These are phyloP conservation scores for Cytospora schulzeri DNA, from an alignment of 2,329 filamentous ascomycete genomes.

Conservation along the genomic window DNA sequence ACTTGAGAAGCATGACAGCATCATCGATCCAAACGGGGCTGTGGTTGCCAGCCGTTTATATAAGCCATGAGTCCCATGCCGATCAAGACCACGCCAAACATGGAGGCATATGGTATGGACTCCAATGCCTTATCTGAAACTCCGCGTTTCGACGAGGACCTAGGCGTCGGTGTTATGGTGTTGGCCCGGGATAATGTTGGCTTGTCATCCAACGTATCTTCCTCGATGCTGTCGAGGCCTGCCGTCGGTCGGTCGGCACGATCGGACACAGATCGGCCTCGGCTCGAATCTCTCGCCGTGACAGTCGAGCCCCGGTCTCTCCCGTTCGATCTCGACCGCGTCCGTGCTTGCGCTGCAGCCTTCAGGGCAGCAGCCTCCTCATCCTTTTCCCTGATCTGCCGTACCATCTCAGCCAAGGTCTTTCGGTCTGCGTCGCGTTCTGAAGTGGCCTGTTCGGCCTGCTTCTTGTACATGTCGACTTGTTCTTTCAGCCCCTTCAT, in stretches of 20 bases:
- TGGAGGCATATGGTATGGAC: slow-evolving; percentile 75
- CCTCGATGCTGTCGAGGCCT: slow-evolving; percentile 32
- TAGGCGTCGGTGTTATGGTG: slow-evolving; percentile 50
- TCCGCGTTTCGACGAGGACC: slow-evolving; percentile 43
- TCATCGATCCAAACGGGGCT: slow-evolving; percentile 42
- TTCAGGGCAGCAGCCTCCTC: slow-evolving; percentile 53
- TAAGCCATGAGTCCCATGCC: slow-evolving; percentile 86
- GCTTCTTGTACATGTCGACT: slow-evolving; percentile 74
- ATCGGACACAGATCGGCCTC: slow-evolving; percentile 28
- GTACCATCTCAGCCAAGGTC: slow-evolving; percentile 84
- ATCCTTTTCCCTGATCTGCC: slow-evolving; percentile 70
- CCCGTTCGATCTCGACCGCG: slow-evolving; percentile 41
- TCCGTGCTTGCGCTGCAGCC: slow-evolving; percentile 35
- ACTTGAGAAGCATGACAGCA: neutral
- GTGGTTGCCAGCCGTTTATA: slow-evolving; percentile 76
- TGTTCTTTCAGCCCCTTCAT: slow-evolving; percentile 81
- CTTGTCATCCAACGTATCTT: slow-evolving; percentile 38
- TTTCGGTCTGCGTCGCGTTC: slow-evolving; percentile 73
- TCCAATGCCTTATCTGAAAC: slow-evolving; percentile 51
- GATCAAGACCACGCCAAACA: slow-evolving; percentile 78
- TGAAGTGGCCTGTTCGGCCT: slow-evolving; percentile 78
- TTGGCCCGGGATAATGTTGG: slow-evolving; percentile 51
- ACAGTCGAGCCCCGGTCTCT: slow-evolving; percentile 33
- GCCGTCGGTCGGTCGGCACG: slow-evolving; percentile 21
- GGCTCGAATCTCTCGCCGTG: slow-evolving; percentile 26